A percentile compares a stretch with the other conserved stretches of the same genome.
These are phyloP conservation scores for Xerocomellus chrysenteron DNA, from an alignment of 768 basidiomycete species.

Conservation along the genomic window DNA sequence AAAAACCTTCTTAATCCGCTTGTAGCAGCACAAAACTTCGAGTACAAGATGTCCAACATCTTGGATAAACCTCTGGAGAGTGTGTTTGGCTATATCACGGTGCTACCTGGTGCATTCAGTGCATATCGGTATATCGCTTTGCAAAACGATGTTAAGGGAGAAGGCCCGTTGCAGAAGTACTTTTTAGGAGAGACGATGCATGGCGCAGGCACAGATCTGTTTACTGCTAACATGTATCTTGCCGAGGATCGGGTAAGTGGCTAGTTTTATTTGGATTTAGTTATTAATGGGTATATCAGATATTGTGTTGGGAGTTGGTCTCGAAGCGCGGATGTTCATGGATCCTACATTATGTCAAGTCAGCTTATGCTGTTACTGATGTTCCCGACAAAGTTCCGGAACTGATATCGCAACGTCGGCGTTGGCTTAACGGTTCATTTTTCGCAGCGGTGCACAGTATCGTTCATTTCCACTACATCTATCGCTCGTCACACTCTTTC, in stretches of 20 bases:
- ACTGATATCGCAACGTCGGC: constrained; percentile 89
- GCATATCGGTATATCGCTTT: constrained; percentile 90
- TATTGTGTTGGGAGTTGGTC: constrained; percentile 96
- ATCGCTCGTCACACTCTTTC: constrained; percentile 82
- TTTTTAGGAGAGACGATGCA: constrained; percentile 97
- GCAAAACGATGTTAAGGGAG: constrained; percentile 78
- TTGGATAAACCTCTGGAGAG: constrained; percentile 89
- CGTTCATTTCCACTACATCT: constrained; percentile 93
- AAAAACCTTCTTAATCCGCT: constrained; percentile 79
- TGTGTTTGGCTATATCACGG: constrained; percentile 92
- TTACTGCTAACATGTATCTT: constrained; percentile 95
- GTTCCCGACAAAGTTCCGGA: constrained; percentile 96
- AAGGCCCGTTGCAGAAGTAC: constrained; percentile 93
- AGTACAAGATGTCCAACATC: constrained; percentile 94
- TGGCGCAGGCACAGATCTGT: constrained; percentile 84
- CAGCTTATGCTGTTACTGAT: constrained; percentile 88
- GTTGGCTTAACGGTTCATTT: constrained; percentile 98
- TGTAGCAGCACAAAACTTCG: constrained; percentile 90
- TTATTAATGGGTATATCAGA: constrained; percentile 43
- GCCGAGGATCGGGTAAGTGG: constrained; percentile 76
- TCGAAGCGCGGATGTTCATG: constrained; percentile 89
- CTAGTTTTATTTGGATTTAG: neutral
- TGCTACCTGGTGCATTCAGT: constrained; percentile 89
- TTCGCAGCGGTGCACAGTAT: constrained; percentile 94
- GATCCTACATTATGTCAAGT: constrained; percentile 96